Evolutionary conservation across 2,329 filamentous ascomycete genomes (phyloP).

Genomic region (Hymenoscyphus occultus): DNA sequence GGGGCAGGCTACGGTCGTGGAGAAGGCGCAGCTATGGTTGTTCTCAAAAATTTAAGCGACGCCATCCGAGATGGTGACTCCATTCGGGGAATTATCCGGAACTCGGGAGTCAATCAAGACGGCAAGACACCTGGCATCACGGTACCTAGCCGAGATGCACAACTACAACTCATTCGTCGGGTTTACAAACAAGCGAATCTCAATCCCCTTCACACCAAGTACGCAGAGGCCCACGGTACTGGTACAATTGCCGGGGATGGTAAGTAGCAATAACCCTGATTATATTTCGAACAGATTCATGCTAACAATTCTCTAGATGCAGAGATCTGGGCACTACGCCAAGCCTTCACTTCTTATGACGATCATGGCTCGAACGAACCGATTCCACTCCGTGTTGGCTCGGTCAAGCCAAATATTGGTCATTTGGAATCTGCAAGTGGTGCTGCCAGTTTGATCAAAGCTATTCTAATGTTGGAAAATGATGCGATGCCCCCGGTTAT

Average conservation of each 20-base stretch:
- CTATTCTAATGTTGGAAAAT: slow-evolving; percentile 42
- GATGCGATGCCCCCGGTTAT: slow-evolving; percentile 43
- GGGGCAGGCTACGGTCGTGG: slow-evolving; percentile 43
- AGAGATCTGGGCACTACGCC: slow-evolving; percentile 1
- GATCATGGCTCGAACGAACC: slow-evolving; percentile 6
- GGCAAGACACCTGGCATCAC: slow-evolving; percentile 57
- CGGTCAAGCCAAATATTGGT: slow-evolving; percentile 36
- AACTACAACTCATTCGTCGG: slow-evolving; percentile 39
- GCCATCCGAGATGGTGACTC: slow-evolving; percentile 57
- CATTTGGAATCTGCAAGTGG: slow-evolving; percentile 41
- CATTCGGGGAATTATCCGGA: slow-evolving; percentile 53
- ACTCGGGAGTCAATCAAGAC: slow-evolving; percentile 50
- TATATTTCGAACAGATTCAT: slow-evolving; percentile 11
- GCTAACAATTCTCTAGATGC: background rate
- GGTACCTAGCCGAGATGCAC: slow-evolving; percentile 46
- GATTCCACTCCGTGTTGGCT: slow-evolving; percentile 27
- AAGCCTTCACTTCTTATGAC: background rate
- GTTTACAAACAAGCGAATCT: slow-evolving; percentile 44
- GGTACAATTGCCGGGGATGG: slow-evolving; percentile 30
- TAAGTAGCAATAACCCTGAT: slow-evolving; percentile 16
- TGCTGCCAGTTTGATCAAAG: slow-evolving; percentile 41
- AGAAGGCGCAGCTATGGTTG: slow-evolving; percentile 35
- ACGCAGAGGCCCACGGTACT: slow-evolving; percentile 30
- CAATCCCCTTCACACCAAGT: slow-evolving; percentile 33
- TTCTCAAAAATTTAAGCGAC: slow-evolving; percentile 41